Percentiles rank a stretch among this genome's conserved stretches.
Conservation (phyloP, 2,329 filamentous ascomycete species). For the Xylaria sp. region DNA sequence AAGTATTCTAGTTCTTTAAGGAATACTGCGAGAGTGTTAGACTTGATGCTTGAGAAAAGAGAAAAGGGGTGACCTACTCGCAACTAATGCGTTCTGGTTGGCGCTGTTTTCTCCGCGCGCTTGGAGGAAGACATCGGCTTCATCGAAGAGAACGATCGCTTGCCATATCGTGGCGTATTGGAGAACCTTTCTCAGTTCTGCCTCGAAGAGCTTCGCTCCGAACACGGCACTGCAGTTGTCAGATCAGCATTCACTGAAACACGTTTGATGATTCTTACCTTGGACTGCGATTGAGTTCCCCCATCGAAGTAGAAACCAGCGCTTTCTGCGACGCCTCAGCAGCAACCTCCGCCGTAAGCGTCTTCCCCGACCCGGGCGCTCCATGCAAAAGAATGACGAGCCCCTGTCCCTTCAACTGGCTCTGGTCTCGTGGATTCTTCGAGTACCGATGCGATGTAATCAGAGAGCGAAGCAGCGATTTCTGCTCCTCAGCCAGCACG, state of each 20-base stretch:
- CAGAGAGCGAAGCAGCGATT: conserved; percentile 26
- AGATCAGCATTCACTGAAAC: conserved; percentile 2
- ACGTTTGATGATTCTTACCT: conserved; percentile 10
- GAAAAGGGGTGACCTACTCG: conserved; percentile 19
- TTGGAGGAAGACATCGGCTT: conserved; percentile 32
- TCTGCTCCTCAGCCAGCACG: conserved; percentile 26
- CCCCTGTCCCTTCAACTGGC: conserved; percentile 35
- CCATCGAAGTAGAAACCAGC: conserved; percentile 25
- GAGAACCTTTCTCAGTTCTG: conserved; percentile 26
- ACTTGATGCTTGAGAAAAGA: too few species aligned
- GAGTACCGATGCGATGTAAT: conserved; percentile 28
- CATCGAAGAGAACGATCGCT: conserved; percentile 31
- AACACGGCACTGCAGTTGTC: conserved; percentile 12
- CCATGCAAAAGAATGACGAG: conserved; percentile 36
- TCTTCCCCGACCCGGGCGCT: conserved; percentile 36
- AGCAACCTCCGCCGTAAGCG: conserved; percentile 35
- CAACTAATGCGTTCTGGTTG: conserved; percentile 25
- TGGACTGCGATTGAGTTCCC: conserved; percentile 23
- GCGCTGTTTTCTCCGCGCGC: conserved; percentile 20
- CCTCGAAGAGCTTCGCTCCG: conserved; percentile 23
- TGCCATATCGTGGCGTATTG: conserved; percentile 30
- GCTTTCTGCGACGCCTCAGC: conserved; percentile 27
- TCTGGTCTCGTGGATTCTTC: conserved; percentile 24
- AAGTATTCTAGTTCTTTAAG: conserved; percentile 40
- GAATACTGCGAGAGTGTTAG: conserved; percentile 30